A percentile compares a stretch with the other conserved stretches of the same genome.
Evolutionary conservation across 2,329 filamentous ascomycete genomes (phyloP).

Genomic region (Apiospora sp.): DNA sequence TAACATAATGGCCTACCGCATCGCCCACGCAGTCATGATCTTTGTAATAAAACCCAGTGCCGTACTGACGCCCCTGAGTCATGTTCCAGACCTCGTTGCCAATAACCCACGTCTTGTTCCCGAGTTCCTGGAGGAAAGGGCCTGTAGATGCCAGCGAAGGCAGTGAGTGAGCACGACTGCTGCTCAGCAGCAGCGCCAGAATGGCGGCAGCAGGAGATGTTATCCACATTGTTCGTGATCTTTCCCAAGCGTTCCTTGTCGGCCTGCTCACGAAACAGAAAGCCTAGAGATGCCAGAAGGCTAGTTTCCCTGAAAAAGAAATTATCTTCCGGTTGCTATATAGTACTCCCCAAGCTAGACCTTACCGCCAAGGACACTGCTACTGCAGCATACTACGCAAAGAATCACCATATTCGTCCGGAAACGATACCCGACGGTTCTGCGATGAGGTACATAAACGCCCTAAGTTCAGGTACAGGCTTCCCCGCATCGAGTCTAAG

Average conservation of each 20-base stretch:
- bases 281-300: not conserved
- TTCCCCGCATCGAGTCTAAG: constrained; percentile 1
- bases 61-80: constrained; percentile 39
- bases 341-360: not conserved
- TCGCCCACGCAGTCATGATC: constrained; percentile 41
- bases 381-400: not conserved
- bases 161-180: constrained; percentile 11
- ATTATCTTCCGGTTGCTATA: not conserved
- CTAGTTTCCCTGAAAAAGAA: not conserved
- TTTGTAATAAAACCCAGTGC: constrained; percentile 40
- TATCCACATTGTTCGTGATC: not conserved
- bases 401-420: not conserved
- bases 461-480: not conserved
- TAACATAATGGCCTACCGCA: constrained; percentile 43
- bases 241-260: not conserved
- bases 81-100: constrained; percentile 44
- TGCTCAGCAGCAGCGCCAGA: constrained; percentile 22
- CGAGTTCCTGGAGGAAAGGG: constrained; percentile 40
- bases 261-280: not conserved
- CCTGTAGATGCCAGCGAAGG: constrained; percentile 25
- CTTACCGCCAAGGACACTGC: not conserved
- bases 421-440: not conserved
- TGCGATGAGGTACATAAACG: not conserved
- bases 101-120: constrained; percentile 41
- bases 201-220: not conserved